Evolutionary conservation across 805 yeast species (phyloP), one percentile per base, ranked within the genome.

Genomic region (Lachancea meyersii): DNA sequence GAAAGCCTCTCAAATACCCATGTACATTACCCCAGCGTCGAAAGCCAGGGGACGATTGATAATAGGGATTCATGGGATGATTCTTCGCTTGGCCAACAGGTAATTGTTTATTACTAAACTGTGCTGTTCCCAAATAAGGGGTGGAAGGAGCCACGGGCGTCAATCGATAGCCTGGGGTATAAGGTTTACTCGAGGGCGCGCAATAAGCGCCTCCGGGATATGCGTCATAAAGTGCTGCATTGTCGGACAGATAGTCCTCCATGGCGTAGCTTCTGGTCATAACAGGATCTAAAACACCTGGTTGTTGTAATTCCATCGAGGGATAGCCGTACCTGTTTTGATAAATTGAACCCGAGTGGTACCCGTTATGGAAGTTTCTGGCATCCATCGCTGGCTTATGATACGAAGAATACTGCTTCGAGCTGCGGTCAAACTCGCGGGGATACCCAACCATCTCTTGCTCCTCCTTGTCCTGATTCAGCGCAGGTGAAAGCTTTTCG

Each of bases 181-280:
- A 52, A 3, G 56, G 52, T 30, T 47, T 49, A n/a, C 47, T 37
- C 10, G 52, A 37, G 13, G 48, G 41, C 28, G 57, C 52, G 18
- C 49, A 37, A 38, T 41, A 49, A n/a, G 41, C 45, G 51, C 53
- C 54, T 19, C 24, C 32, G n/a, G 38, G 40, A 21, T 35, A 45
- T 13, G 45, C 42, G 5, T 49, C 54, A 16, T 45, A 31, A 10
- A 48, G 43, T 37, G 48, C 51, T 9, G 50, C 48, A 22, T 51
- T 54, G 20, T 52, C 58, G 30, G 44, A 47, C 20, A 51, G 34
- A 17, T 52, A 55, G 31, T 53, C 54, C 21, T 49, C 48, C 5
- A 43, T 47, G 27, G 47, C 41, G 8, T 43, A 38, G 31, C 49
- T 41, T 37, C 38, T 31, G 14, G 30, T 37, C 30, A 39, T 17